Evolutionary conservation across 1,284 basidiomycete species (phyloP).

Genomic region (Laetiporus sulphureus): DNA sequence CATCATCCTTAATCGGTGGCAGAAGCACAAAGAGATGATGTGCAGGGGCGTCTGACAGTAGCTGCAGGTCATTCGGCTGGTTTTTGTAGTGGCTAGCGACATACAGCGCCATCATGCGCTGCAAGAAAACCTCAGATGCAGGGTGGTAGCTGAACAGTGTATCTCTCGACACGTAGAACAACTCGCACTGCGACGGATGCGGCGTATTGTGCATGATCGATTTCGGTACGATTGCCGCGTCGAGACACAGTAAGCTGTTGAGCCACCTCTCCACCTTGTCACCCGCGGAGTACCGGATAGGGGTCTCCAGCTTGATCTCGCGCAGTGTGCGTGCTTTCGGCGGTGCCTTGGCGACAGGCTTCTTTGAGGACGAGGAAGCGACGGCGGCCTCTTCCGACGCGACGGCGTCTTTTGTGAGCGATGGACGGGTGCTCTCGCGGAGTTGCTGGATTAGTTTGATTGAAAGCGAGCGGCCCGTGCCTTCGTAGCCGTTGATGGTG

Average conservation of each 20-base stretch:
- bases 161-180: constrained; percentile 95
- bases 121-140: constrained; percentile 93
- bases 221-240: constrained; percentile 72
- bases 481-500: constrained; percentile 99
- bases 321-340: constrained; percentile 76
- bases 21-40: constrained; percentile 96
- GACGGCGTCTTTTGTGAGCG: constrained; percentile 52
- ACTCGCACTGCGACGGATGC: constrained; percentile 89
- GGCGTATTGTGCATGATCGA: constrained; percentile 76
- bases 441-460: constrained; percentile 98
- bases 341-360: constrained; percentile 40
- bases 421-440: constrained; percentile 78
- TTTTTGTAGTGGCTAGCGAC: constrained; percentile 99
- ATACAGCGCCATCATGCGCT: constrained; percentile 97
- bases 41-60: constrained; percentile 94
- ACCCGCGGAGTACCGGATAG: constrained; percentile 86
- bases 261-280: constrained; percentile 96
- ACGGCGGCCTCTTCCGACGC: constrained; percentile 39
- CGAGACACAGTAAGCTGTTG: constrained; percentile 86
- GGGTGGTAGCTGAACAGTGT: constrained; percentile 97
- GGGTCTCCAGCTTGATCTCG: constrained; percentile 93
- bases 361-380: constrained; percentile 46
- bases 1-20: constrained; percentile 85
- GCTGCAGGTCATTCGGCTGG: constrained; percentile 95
- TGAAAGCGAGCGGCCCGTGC: constrained; percentile 94